A percentile compares a stretch with the other conserved stretches of the same genome.
Conservation (phyloP, 176 grass and related monocot species). For the Oryza meridionalis region DNA sequence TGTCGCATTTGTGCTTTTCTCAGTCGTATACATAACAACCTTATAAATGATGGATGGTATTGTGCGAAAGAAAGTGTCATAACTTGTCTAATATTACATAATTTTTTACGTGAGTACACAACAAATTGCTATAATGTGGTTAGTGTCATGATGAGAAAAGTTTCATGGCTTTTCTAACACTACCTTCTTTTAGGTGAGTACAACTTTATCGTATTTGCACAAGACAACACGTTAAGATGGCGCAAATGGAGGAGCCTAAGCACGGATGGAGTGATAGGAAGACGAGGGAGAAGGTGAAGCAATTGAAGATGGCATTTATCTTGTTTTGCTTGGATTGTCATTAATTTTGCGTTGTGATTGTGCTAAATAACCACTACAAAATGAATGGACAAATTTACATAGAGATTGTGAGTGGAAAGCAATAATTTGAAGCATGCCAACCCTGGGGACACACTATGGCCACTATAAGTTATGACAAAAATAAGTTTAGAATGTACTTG, state of each 20-base stretch:
- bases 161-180: background rate
- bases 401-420: too few species aligned
- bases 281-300: background rate
- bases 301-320: background rate
- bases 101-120: too few species aligned
- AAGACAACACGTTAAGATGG: background rate
- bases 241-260: background rate
- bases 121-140: background rate
- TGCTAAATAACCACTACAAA: background rate
- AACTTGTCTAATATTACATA: too few species aligned
- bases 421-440: too few species aligned
- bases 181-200: background rate
- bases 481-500: background rate
- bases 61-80: too few species aligned
- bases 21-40: background rate
- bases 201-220: background rate
- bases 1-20: background rate
- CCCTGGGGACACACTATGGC: background rate
- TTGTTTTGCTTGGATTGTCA: background rate
- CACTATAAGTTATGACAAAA: background rate
- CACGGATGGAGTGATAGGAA: too few species aligned
- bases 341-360: background rate
- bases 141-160: background rate
- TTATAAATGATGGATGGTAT: background rate
- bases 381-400: background rate